These are phyloP conservation scores for Pseudotulostoma volvatum DNA, from an alignment of 495 filamentous ascomycete genomes.

Conservation along the genomic window DNA sequence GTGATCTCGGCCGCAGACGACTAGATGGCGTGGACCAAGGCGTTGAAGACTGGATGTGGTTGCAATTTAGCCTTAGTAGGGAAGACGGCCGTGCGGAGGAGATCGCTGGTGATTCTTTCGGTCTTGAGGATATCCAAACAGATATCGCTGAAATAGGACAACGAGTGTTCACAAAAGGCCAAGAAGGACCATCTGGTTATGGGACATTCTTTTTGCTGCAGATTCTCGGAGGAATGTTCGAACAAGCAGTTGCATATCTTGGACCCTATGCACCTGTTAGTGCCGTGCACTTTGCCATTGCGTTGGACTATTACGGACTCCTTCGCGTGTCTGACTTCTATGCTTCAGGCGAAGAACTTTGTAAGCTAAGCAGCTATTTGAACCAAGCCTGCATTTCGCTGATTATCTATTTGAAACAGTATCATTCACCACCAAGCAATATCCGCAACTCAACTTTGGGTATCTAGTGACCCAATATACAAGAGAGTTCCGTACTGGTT, in stretches of 20 bases:
- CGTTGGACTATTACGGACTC: conserved; percentile 78
- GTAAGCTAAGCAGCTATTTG: conserved; percentile 26
- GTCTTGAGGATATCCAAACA: conserved; percentile 69
- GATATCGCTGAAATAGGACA: conserved; percentile 76
- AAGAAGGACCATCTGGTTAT: conserved; percentile 56
- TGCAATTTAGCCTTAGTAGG: conserved; percentile 82
- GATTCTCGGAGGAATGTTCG: conserved; percentile 83
- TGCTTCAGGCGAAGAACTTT: conserved; percentile 50
- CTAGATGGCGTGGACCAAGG: conserved; percentile 66
- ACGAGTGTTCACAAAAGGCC: conserved; percentile 63
- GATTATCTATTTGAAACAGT: conserved; percentile 28
- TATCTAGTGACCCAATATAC: conserved; percentile 91
- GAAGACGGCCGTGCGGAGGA: conserved; percentile 74
- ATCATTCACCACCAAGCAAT: conserved; percentile 53
- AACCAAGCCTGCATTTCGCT: too few species aligned
- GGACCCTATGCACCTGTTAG: conserved; percentile 79
- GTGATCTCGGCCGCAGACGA: conserved; percentile 64
- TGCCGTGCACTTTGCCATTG: conserved; percentile 88
- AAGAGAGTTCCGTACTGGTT: conserved; percentile 77
- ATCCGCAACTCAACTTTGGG: conserved; percentile 86
- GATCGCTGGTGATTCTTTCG: conserved; percentile 74
- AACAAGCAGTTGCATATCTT: conserved; percentile 80
- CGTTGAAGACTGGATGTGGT: conserved; percentile 92
- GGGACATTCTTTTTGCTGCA: conserved; percentile 88
- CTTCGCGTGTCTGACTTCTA: conserved; percentile 65